These are phyloP conservation scores for Fagopyrum tataricum DNA, from an alignment of 148 eudicot species.

Conservation along the genomic window DNA sequence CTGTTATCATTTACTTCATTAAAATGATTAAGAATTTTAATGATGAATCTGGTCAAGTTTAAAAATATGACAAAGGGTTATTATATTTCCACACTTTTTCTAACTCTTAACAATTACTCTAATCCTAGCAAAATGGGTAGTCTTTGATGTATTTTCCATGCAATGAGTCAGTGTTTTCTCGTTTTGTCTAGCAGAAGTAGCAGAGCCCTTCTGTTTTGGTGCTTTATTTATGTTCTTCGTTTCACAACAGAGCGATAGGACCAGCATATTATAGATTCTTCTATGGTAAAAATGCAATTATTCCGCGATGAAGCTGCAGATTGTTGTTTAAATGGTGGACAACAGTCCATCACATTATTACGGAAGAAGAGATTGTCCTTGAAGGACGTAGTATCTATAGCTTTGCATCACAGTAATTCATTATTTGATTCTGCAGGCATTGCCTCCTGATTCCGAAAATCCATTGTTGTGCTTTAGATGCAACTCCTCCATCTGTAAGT, in stretches of 20 bases:
- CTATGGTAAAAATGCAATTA: neutral
- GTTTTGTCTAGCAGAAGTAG: neutral
- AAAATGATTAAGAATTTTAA: neutral
- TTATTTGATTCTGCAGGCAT: constrained; percentile 48
- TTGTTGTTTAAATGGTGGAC: neutral
- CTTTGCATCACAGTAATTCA: neutral
- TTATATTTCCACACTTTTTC: neutral
- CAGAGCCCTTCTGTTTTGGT: neutral
- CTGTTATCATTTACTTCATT: neutral
- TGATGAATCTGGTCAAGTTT: neutral
- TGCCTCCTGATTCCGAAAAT: constrained; percentile 77
- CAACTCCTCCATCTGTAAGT: constrained; percentile 91
- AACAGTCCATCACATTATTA: neutral
- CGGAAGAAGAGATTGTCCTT: neutral
- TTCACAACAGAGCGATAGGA: neutral
- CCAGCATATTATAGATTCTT: neutral
- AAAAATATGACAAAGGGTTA: neutral
- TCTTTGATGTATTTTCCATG: neutral
- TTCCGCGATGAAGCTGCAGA: neutral
- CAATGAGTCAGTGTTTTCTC: neutral
- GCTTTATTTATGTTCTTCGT: neutral
- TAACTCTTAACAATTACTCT: neutral
- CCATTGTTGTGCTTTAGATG: constrained; percentile 72
- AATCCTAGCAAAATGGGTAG: neutral
- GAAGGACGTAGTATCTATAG: constrained; percentile 4